Percentiles rank a stretch among this genome's conserved stretches.
These are phyloP conservation scores for Trypanosoma mega DNA, from an alignment of 208 protist species.

Conservation along the genomic window DNA sequence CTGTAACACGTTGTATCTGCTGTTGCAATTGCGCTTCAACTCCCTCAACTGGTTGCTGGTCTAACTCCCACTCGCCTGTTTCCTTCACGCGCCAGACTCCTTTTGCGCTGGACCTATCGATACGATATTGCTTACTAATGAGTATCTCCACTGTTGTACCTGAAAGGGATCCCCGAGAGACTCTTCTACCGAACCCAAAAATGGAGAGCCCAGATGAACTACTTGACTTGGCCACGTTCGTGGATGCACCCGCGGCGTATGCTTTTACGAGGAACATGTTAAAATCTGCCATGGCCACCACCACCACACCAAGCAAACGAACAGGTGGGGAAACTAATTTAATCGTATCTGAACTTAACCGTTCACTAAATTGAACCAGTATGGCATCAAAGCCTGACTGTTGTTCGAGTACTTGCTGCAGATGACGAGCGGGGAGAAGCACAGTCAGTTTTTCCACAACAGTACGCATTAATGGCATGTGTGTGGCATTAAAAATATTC, in stretches of 20 bases:
- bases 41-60: too few relatives aligned
- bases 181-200: conserved; percentile 5
- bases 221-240: background rate
- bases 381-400: conserved; percentile 19
- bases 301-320: conserved; percentile 16
- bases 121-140: conserved; percentile 26
- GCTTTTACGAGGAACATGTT: conserved; percentile 27
- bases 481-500: conserved; percentile 28
- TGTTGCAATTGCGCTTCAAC: too few relatives aligned
- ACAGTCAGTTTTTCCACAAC: conserved; percentile 26
- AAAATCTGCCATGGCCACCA: conserved; percentile 34
- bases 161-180: background rate
- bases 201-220: background rate
- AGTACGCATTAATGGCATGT: conserved; percentile 39
- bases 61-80: conserved; percentile 18
- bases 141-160: background rate
- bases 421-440: conserved; percentile 12
- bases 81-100: conserved; percentile 15
- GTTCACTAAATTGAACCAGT: background rate
- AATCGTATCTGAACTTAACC: background rate
- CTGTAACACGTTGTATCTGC: too few relatives aligned
- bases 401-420: conserved; percentile 7
- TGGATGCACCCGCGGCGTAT: background rate
- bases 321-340: conserved; percentile 1
- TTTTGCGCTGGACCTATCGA: conserved; percentile 2